phyloP scores from a whole-genome alignment of 306 rosid genomes.

The Vachellia collinsii region DNA sequence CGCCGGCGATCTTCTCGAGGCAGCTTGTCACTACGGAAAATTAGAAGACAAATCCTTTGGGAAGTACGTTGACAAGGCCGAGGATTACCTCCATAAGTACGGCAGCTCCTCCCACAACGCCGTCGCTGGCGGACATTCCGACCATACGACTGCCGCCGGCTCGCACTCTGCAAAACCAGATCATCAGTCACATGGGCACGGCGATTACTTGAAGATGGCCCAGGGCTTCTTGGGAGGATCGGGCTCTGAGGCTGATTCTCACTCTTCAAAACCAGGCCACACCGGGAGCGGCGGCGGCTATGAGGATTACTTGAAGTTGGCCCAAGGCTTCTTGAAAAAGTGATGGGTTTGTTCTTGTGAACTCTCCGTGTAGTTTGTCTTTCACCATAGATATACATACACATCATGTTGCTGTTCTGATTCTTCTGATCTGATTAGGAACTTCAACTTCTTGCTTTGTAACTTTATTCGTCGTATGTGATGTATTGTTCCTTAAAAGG shows the following conservation, averaged over 20 bases:
- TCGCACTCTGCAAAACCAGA: background rate
- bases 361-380: background rate
- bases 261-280: background rate
- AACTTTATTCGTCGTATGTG: background rate
- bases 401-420: background rate
- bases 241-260: background rate
- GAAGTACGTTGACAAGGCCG: slow-evolving; percentile 38
- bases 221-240: background rate
- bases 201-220: slow-evolving; percentile 22
- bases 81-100: slow-evolving; percentile 32
- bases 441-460: background rate
- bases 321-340: slow-evolving; percentile 24
- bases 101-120: slow-evolving; percentile 1
- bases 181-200: background rate
- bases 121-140: background rate
- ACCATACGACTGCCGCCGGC: background rate
- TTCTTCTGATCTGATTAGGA: background rate
- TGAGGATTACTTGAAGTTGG: slow-evolving; percentile 16
- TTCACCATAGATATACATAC: background rate
- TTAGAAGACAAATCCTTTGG: slow-evolving; percentile 40
- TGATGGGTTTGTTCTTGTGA: background rate
- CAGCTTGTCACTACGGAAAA: slow-evolving; percentile 38
- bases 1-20: slow-evolving; percentile 42
- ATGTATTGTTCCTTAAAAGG: background rate
- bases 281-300: background rate